These are phyloP conservation scores for Lipomyces yamanashiensis DNA, from an alignment of 805 yeast species.

Conservation along the genomic window DNA sequence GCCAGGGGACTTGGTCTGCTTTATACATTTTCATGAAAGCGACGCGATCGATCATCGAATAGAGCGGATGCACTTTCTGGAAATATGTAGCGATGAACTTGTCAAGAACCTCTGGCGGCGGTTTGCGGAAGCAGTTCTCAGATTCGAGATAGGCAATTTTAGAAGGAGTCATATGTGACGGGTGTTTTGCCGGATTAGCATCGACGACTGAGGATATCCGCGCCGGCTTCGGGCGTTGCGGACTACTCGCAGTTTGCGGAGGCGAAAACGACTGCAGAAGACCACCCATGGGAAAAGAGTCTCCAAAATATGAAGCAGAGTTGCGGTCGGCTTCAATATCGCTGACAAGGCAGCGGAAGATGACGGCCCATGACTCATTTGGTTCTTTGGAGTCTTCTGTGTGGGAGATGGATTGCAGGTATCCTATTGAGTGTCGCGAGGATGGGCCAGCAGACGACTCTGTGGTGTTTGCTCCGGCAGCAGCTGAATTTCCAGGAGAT, in stretches of 20 bases:
- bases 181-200: conserved; percentile 1
- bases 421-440: neutral
- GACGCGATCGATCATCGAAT: conserved; percentile 24
- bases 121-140: conserved; percentile 22
- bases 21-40: conserved; percentile 17
- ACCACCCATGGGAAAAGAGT: conserved; percentile 20
- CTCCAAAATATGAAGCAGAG: conserved; percentile 16
- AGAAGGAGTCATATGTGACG: conserved; percentile 17
- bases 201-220: conserved; percentile 9
- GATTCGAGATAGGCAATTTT: conserved; percentile 17
- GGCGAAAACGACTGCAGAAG: conserved; percentile 13
- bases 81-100: conserved; percentile 24
- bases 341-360: conserved; percentile 11
- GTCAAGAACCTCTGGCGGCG: conserved; percentile 12
- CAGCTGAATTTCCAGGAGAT: too few species aligned
- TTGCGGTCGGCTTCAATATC: conserved; percentile 5
- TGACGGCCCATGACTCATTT: conserved; percentile 9
- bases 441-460: neutral
- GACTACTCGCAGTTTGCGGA: neutral
- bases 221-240: neutral
- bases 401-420: neutral
- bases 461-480: neutral
- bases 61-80: conserved; percentile 26
- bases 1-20: conserved; percentile 16
- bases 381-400: neutral